Percentiles rank a stretch among this genome's conserved stretches.
phyloP scores from a whole-genome alignment of 345 rosid genomes.

The thale cress (Arabidopsis thaliana) region DNA sequence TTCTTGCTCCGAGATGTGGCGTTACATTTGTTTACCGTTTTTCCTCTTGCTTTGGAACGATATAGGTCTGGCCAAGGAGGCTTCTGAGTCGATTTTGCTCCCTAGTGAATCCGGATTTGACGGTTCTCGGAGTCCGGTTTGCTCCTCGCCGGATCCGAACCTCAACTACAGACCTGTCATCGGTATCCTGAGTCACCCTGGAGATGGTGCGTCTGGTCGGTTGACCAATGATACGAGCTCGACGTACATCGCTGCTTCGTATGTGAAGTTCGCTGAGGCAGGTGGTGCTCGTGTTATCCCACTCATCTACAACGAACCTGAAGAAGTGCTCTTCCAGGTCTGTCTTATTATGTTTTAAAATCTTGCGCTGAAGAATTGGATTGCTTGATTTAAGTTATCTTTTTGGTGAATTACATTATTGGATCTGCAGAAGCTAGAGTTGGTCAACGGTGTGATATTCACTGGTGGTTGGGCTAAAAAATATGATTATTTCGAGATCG shows the following conservation, averaged over 20 bases:
- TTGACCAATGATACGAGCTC: conserved; percentile 59
- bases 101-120: conserved; percentile 48
- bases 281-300: conserved; percentile 95
- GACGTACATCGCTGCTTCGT: conserved; percentile 83
- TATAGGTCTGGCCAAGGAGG: conserved; percentile 13
- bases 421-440: conserved; percentile 68
- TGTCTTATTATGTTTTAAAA: too few relatives aligned
- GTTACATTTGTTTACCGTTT: conserved; percentile 21
- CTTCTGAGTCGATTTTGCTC: conserved; percentile 49
- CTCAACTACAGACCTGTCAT: conserved; percentile 78
- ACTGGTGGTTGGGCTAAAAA: conserved; percentile 93
- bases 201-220: conserved; percentile 93
- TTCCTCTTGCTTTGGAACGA: conserved; percentile 11
- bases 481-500: conserved; percentile 60
- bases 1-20: conserved; percentile 32
- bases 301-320: conserved; percentile 77
- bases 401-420: conserved; percentile 5
- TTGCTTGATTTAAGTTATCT: background rate
- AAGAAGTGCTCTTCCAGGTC: conserved; percentile 68
- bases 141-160: conserved; percentile 56
- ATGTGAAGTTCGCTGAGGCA: conserved; percentile 89
- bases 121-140: conserved; percentile 40
- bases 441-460: conserved; percentile 83
- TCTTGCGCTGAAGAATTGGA: background rate
- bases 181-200: conserved; percentile 85